These are phyloP conservation scores for Plectosphaerella plurivora DNA, from an alignment of 2,329 filamentous ascomycete genomes.

Conservation along the genomic window DNA sequence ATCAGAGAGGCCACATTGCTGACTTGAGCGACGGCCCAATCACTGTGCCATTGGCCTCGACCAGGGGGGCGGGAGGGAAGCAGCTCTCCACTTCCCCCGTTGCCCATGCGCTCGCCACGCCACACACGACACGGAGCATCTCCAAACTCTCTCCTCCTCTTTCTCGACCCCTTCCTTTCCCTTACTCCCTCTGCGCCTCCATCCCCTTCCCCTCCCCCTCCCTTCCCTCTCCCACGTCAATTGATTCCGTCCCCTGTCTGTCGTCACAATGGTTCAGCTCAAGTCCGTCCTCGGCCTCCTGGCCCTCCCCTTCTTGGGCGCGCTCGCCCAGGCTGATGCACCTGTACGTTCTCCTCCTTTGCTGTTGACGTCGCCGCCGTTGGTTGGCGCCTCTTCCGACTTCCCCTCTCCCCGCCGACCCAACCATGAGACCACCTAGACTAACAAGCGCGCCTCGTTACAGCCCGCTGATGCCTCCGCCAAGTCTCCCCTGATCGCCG, in stretches of 20 bases:
- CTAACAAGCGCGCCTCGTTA: neutral
- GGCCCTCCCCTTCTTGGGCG: slow-evolving; percentile 63
- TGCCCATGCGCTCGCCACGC: neutral
- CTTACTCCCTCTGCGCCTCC: neutral
- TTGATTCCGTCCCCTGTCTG: neutral
- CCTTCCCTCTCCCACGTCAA: slow-evolving; percentile 1
- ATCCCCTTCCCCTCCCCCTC: neutral
- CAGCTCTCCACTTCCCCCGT: neutral
- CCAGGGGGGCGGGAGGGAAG: too few relatives aligned
- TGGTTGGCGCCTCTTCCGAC: slow-evolving; percentile 1
- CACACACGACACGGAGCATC: neutral
- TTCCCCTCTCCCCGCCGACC: neutral
- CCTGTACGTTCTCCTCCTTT: slow-evolving; percentile 38
- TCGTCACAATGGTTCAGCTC: slow-evolving; percentile 64
- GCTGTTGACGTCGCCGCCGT: neutral
- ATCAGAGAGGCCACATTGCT: slow-evolving; percentile 3
- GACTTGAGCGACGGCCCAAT: neutral
- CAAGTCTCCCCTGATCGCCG: slow-evolving; percentile 40
- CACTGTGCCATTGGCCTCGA: too few relatives aligned
- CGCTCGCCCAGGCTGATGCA: slow-evolving; percentile 51
- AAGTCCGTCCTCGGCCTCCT: slow-evolving; percentile 68
- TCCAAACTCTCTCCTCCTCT: slow-evolving; percentile 1
- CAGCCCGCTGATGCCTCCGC: slow-evolving; percentile 16
- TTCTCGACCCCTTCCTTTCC: neutral
- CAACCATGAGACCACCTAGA: neutral